Evolutionary conservation across 176 grass and related monocot species (phyloP).

Genomic region (Echinochloa phyllopogon): DNA sequence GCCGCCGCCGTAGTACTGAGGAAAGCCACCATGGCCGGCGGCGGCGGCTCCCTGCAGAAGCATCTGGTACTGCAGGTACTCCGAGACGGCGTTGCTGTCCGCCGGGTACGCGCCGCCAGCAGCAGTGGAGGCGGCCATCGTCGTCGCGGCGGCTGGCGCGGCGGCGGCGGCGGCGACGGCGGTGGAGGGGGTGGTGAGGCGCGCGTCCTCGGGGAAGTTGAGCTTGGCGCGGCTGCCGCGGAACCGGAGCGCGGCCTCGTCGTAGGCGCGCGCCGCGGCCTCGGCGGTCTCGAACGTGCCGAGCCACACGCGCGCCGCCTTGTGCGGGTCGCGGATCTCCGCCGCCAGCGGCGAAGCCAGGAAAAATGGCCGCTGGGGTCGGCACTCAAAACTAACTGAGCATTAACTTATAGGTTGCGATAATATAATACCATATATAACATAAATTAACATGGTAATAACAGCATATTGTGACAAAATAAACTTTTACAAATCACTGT

Average conservation of each 20-base stretch:
- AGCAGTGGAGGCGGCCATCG: background rate
- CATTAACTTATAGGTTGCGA: no score
- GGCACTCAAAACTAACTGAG: no score
- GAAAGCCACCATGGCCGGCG: background rate
- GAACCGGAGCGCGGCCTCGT: constrained; percentile 89
- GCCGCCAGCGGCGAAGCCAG: no score
- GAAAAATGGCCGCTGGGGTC: no score
- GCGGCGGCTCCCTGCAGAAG: constrained; percentile 29
- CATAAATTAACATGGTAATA: no score
- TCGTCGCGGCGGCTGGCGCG: background rate
- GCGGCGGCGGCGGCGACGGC: background rate
- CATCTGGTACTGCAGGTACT: constrained; percentile 63
- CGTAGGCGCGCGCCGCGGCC: constrained; percentile 91
- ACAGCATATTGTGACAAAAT: no score
- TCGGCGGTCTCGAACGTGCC: constrained; percentile 97
- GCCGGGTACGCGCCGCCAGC: background rate
- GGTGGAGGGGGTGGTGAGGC: constrained; percentile 30
- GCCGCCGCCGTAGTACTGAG: constrained; percentile 20
- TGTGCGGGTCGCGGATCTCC: constrained; percentile 95
- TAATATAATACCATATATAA: no score
- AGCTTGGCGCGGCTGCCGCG: constrained; percentile 93
- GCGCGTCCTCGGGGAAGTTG: constrained; percentile 97
- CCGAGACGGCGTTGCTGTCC: background rate
- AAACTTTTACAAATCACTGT: no score
- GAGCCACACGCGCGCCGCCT: constrained; percentile 90